phyloP scores from a whole-genome alignment of 225 moss, liverwort and hornwort genomes.

The Climacium dendroides region DNA sequence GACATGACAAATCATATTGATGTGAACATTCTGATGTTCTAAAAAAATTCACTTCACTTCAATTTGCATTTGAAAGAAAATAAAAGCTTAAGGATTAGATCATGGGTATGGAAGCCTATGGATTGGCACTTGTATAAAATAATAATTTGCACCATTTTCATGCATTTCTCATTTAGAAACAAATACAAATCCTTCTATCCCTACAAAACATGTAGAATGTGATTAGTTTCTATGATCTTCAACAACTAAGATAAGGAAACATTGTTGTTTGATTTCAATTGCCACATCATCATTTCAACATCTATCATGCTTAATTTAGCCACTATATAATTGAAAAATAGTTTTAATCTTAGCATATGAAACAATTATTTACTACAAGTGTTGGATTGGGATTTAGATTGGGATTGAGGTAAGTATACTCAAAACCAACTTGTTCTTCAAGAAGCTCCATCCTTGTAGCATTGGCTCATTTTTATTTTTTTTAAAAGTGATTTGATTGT shows the following conservation, averaged over 20 bases:
- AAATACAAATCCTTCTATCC: background rate
- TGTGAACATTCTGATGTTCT: background rate
- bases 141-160: background rate
- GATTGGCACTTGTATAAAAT: background rate
- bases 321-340: background rate
- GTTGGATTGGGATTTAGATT: background rate
- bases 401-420: background rate
- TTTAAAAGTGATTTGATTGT: accelerated
- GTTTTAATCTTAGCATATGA: background rate
- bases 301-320: background rate
- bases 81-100: no score
- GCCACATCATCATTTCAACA: background rate
- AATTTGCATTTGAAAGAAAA: background rate
- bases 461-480: background rate
- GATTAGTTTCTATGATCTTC: background rate
- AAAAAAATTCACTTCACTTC: background rate
- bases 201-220: background rate
- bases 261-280: background rate
- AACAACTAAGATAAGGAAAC: background rate
- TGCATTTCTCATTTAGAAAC: background rate
- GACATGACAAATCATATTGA: background rate
- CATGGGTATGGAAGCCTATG: no score
- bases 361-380: background rate
- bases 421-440: accelerated
- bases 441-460: accelerated